A percentile compares a stretch with the other conserved stretches of the same genome.
Evolutionary conservation across 106 monocot species (phyloP).

Genomic region (Gastrodia elata): DNA sequence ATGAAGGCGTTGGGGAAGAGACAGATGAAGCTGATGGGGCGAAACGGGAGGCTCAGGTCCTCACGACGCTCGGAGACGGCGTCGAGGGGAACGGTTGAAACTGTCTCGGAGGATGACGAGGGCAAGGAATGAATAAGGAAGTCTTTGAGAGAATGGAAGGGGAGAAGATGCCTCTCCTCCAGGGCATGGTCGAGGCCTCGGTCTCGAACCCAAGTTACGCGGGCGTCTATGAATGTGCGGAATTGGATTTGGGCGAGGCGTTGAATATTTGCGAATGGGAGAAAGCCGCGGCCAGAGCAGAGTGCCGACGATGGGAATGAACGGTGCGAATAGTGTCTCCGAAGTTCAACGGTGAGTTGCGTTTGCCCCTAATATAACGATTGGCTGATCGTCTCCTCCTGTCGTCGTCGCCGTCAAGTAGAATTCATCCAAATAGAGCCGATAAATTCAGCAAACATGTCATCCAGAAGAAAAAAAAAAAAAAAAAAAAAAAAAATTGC

Average conservation of each 20-base stretch:
- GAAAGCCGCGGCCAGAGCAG: not conserved
- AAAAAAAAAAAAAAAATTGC: too few species aligned
- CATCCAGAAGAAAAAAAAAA: too few species aligned
- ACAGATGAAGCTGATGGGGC: conserved; percentile 67
- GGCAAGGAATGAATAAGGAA: conserved; percentile 36
- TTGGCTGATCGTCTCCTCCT: too few species aligned
- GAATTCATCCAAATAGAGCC: too few species aligned
- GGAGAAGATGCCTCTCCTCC: conserved; percentile 82
- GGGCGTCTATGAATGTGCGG: conserved; percentile 54
- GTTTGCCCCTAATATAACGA: too few species aligned
- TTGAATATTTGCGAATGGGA: not conserved
- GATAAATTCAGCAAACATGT: too few species aligned
- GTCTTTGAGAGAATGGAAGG: conserved; percentile 71
- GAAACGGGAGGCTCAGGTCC: conserved; percentile 62
- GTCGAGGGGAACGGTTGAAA: conserved; percentile 31
- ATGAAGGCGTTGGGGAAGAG: conserved; percentile 33
- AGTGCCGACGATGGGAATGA: not conserved
- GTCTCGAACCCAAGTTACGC: conserved; percentile 62
- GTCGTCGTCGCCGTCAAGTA: too few species aligned
- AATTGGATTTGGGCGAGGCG: not conserved
- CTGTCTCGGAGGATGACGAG: conserved; percentile 15
- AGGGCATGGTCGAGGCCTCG: conserved; percentile 91
- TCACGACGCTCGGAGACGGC: conserved; percentile 35
- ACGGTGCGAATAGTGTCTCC: not conserved
- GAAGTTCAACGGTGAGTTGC: not conserved